phyloP scores from a whole-genome alignment of 23 red algal genomes.

The Agarophyton chilense region DNA sequence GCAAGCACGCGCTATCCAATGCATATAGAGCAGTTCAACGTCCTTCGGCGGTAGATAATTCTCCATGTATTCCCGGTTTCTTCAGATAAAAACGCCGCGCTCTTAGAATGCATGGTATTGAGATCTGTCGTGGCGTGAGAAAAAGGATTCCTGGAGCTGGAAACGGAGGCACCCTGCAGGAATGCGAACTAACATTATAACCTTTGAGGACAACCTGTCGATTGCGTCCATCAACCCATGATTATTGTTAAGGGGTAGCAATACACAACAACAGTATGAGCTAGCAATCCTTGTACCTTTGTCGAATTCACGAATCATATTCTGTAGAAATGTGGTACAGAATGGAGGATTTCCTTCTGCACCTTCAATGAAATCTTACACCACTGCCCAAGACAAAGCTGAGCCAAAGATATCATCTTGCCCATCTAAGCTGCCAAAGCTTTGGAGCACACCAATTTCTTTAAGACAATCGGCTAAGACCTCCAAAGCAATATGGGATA shows the following conservation, averaged over 20 bases:
- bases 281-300: neutral
- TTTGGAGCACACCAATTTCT: constrained; percentile 16
- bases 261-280: neutral
- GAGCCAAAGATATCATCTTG: neutral
- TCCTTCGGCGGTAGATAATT: neutral
- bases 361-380: neutral
- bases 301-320: neutral
- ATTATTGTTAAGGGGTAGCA: neutral
- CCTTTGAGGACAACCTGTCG: neutral
- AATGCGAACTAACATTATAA: neutral
- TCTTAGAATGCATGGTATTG: neutral
- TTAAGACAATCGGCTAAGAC: constrained; percentile 31
- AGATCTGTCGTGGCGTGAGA: neutral
- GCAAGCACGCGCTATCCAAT: neutral
- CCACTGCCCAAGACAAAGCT: neutral
- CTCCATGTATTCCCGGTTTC: neutral
- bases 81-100: neutral
- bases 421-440: neutral
- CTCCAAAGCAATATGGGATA: neutral
- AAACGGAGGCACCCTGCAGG: neutral
- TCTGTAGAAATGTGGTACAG: neutral
- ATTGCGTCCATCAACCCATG: neutral
- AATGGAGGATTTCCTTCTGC: neutral
- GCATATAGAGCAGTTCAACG: neutral
- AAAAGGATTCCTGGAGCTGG: neutral